Evolutionary conservation across 441 rosid species (phyloP).

Genomic region (Melastoma candidum): DNA sequence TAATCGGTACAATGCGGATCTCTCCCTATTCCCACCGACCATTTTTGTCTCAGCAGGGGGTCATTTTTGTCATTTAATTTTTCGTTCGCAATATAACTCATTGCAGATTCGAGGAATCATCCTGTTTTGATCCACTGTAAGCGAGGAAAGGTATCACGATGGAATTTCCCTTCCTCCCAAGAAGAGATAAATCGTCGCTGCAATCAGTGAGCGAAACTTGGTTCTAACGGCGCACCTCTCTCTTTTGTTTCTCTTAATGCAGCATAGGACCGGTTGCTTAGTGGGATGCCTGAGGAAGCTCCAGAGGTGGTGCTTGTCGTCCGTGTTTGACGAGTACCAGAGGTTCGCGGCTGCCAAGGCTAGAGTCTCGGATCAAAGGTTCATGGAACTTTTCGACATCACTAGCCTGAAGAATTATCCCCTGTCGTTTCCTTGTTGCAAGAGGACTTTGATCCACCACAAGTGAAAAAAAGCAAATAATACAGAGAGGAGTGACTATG

Average conservation of each 20-base stretch:
- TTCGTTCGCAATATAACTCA: neutral
- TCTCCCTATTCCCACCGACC: conserved; percentile 5
- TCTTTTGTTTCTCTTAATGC: conserved; percentile 12
- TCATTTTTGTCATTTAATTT: conserved; percentile 3
- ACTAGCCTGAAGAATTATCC: conserved; percentile 44
- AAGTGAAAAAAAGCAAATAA: conserved; percentile 2
- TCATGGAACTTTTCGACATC: conserved; percentile 53
- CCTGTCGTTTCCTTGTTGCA: conserved; percentile 55
- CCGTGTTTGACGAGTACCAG: conserved; percentile 56
- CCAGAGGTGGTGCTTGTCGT: conserved; percentile 57
- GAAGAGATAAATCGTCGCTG: neutral
- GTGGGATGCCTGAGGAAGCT: conserved; percentile 65
- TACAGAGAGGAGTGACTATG: conserved; percentile 12
- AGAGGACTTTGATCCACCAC: conserved; percentile 25
- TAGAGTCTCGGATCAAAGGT: conserved; percentile 60
- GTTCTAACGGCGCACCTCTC: conserved; percentile 4
- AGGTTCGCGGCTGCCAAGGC: conserved; percentile 69
- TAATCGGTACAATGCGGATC: conserved; percentile 35
- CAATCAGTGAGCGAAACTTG: neutral
- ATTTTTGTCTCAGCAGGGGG: conserved; percentile 2
- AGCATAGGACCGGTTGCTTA: conserved; percentile 65
- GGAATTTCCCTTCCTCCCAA: neutral
- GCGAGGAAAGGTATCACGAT: conserved; percentile 50
- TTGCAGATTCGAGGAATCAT: conserved; percentile 55
- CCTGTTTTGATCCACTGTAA: conserved; percentile 66